Conservation (phyloP, 176 grass and related monocot genomes). For the Chloris gayana region DNA sequence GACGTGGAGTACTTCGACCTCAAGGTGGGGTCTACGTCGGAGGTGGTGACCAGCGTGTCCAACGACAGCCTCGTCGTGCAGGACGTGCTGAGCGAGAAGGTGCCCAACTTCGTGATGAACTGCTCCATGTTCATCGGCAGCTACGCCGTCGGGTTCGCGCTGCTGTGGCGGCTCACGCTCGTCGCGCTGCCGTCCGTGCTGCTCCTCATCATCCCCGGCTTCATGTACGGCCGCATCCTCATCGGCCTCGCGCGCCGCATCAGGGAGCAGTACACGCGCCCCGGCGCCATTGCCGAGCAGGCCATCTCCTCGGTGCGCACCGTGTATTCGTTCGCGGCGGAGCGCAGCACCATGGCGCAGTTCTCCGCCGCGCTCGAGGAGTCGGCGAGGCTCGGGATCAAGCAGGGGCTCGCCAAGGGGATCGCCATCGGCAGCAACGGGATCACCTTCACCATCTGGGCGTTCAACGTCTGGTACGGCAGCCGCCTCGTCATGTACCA, state of each 20-base stretch:
- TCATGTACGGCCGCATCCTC: constrained; percentile 86
- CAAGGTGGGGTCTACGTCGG: constrained; percentile 67
- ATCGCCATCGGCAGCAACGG: constrained; percentile 89
- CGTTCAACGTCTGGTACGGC: constrained; percentile 90
- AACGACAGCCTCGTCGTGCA: constrained; percentile 92
- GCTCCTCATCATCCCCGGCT: constrained; percentile 81
- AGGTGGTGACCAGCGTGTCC: constrained; percentile 95
- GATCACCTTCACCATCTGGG: constrained; percentile 85
- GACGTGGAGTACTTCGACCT: constrained; percentile 99
- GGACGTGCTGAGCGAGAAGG: constrained; percentile 90
- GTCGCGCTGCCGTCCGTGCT: constrained; percentile 72
- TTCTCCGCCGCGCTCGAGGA: constrained; percentile 78
- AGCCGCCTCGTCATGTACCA: constrained; percentile 98
- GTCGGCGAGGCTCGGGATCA: constrained; percentile 68
- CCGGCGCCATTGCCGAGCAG: constrained; percentile 77
- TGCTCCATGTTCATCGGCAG: constrained; percentile 65
- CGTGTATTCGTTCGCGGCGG: constrained; percentile 84
- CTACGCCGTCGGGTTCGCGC: constrained; percentile 69
- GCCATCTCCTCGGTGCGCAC: constrained; percentile 84
- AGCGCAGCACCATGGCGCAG: constrained; percentile 58
- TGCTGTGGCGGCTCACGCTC: constrained; percentile 76
- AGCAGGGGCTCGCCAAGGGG: constrained; percentile 92
- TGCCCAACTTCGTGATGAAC: constrained; percentile 99
- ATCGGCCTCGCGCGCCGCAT: constrained; percentile 75
- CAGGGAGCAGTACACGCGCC: constrained; percentile 69